Evolutionary conservation across 495 filamentous ascomycete species (phyloP), one percentile per base, ranked within the genome.

Genomic region (Penicillium desertorum): DNA sequence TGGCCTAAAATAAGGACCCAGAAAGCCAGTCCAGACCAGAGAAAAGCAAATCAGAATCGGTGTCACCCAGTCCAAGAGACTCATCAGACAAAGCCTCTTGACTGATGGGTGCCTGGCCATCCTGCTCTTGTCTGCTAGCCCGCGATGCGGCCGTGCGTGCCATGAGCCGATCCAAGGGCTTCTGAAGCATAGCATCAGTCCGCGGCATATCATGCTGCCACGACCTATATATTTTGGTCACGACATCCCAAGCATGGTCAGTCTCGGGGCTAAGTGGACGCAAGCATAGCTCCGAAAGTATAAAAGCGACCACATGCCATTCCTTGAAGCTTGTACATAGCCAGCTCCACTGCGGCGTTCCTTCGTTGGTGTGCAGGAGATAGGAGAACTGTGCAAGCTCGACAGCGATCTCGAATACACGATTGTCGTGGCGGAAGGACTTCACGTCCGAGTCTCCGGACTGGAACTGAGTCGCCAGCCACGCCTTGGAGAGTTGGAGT

Each of bases 281-380:
- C 48, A 80, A 72, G 62, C 85, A 84, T 5, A 91, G 78, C 59
- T 94, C 91, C 0, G 86, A 79, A 9, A 95, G 71, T 14, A 70
- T 75, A 58, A 86, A 90, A 6, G 86, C 87, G 5, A 92, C 78
- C 7, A 86, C 86, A 54, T 92, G 85, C 81, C 86, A 86, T 56
- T 92, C 86, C 19, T 84, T 85, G 66, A 91, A 92, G 6, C 86
- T 91, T 69, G 84, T 81, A 72, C 88, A 90, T 7, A 92, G 78
- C 90, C 90, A 94, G 20, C 83, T 79, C 82, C 86, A 93, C 41
- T 84, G 82, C 50, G 79, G 77, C 5, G 79, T 81, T 3, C 75
- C 71, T n/a, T 77, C 71, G 52, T 88, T 85, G 7, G 72, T 80
- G 59, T 86, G 83, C 6, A 91, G 71, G 7, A 85, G 65, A 34